Percentiles rank a stretch among this genome's conserved stretches.
These are phyloP conservation scores for Podila verticillata DNA, from an alignment of 192 early-diverging fungal genomes.

Conservation along the genomic window DNA sequence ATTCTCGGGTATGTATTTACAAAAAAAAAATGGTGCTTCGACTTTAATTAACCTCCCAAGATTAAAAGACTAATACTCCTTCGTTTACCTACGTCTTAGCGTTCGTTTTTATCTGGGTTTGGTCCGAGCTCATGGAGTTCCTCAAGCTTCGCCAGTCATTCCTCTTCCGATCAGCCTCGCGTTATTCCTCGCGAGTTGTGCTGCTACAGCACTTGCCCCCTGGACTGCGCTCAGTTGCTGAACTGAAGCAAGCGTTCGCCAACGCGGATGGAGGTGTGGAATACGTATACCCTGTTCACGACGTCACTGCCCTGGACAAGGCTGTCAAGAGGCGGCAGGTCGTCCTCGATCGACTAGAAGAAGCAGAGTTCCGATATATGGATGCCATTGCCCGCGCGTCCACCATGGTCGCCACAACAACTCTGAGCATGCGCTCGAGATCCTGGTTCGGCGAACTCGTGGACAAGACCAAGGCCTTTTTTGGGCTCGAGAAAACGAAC, in stretches of 20 bases:
- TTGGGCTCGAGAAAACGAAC: not conserved
- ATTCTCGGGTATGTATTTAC: constrained; percentile 3
- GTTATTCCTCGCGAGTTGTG: not conserved
- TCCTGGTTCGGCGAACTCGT: constrained; percentile 11
- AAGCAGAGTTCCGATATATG: constrained; percentile 20
- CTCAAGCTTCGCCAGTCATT: not conserved
- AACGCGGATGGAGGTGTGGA: constrained; percentile 9
- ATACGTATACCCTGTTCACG: constrained; percentile 13
- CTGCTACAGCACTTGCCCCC: not conserved
- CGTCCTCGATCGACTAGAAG: constrained; percentile 13
- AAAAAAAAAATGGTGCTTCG: too few species aligned
- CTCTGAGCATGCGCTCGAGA: constrained; percentile 12
- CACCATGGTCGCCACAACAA: constrained; percentile 11
- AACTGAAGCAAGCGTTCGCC: too few species aligned
- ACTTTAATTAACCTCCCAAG: too few species aligned
- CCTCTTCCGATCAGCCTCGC: not conserved
- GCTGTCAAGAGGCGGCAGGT: constrained; percentile 19
- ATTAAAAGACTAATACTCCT: too few species aligned
- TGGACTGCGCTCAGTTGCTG: too few species aligned
- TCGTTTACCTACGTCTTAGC: not conserved
- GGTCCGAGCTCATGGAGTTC: not conserved
- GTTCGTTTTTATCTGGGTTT: not conserved
- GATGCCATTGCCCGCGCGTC: constrained; percentile 23
- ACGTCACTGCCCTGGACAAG: constrained; percentile 8
- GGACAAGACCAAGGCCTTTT: constrained; percentile 6